A percentile compares a stretch with the other conserved stretches of the same genome.
These are phyloP conservation scores for Bacidia gigantensis DNA, from an alignment of 495 filamentous ascomycete genomes.

Conservation along the genomic window DNA sequence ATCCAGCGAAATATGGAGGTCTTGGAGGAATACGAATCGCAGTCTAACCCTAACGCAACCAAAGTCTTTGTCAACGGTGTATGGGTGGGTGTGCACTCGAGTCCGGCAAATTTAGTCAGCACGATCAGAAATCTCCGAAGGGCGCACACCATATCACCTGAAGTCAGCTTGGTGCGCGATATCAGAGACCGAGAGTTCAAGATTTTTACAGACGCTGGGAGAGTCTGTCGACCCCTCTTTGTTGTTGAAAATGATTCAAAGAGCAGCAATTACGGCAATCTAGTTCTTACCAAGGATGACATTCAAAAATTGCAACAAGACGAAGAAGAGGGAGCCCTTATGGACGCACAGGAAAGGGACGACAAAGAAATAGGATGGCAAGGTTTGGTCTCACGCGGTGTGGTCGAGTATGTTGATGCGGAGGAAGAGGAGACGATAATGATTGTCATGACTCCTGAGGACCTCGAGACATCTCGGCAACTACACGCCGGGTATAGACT, in stretches of 20 bases:
- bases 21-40: conserved; percentile 88
- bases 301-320: conserved; percentile 55
- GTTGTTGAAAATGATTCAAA: conserved; percentile 67
- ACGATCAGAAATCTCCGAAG: conserved; percentile 67
- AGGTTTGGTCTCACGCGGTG: conserved; percentile 63
- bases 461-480: conserved; percentile 60
- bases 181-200: conserved; percentile 96
- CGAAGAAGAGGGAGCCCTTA: conserved; percentile 42
- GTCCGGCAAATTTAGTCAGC: conserved; percentile 65
- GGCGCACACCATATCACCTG: conserved; percentile 62
- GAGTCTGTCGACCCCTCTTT: conserved; percentile 85
- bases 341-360: conserved; percentile 41
- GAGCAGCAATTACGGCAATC: conserved; percentile 55
- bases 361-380: conserved; percentile 73
- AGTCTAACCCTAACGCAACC: conserved; percentile 77
- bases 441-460: conserved; percentile 98
- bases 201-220: conserved; percentile 92
- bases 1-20: conserved; percentile 87
- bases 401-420: conserved; percentile 89
- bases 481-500: conserved; percentile 51
- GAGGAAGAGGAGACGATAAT: conserved; percentile 97
- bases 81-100: conserved; percentile 85
- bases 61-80: conserved; percentile 97
- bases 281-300: conserved; percentile 75
- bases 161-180: conserved; percentile 86